A percentile compares a stretch with the other conserved stretches of the same genome.
Conservation (phyloP, 345 rosid species). For the Isatis tinctoria region DNA sequence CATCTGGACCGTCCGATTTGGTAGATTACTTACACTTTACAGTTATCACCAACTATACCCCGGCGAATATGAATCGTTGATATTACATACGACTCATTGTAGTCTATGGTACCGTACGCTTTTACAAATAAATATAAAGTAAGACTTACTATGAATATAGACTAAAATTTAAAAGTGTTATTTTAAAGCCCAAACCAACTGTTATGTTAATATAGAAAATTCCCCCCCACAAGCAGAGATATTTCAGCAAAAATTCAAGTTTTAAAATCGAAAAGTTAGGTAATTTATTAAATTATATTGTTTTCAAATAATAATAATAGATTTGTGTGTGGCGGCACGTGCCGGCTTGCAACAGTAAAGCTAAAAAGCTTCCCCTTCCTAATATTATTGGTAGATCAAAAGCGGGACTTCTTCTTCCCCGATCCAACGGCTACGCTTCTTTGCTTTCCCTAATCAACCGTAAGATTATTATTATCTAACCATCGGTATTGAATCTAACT, state of each 20-base stretch:
- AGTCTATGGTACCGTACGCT: slow-evolving; percentile 1
- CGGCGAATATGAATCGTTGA: slow-evolving; percentile 21
- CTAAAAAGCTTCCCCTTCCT: slow-evolving; percentile 35
- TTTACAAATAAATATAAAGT: slow-evolving; percentile 4
- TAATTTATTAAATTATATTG: not conserved
- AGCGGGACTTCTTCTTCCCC: slow-evolving; percentile 33
- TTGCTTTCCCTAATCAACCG: slow-evolving; percentile 14
- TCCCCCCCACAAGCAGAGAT: not conserved
- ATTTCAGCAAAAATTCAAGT: not conserved
- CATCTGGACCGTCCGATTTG: slow-evolving; percentile 18
- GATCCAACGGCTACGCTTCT: slow-evolving; percentile 43
- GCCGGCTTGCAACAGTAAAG: slow-evolving; percentile 55
- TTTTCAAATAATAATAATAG: not conserved
- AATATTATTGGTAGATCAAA: slow-evolving; percentile 47
- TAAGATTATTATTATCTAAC: slow-evolving; percentile 47
- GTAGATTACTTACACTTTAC: slow-evolving; percentile 25
- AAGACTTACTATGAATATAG: slow-evolving; percentile 5
- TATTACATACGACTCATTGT: not conserved
- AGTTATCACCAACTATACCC: slow-evolving; percentile 27
- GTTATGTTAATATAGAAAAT: slow-evolving; percentile 6
- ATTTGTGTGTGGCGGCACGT: slow-evolving; percentile 44
- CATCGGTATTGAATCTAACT: slow-evolving; percentile 41
- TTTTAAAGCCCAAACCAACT: not conserved
- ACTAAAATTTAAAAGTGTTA: not conserved
- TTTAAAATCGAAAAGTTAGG: not conserved